Evolutionary conservation across 2,329 filamentous ascomycete genomes (phyloP).

Genomic region (Microdochium paspali): DNA sequence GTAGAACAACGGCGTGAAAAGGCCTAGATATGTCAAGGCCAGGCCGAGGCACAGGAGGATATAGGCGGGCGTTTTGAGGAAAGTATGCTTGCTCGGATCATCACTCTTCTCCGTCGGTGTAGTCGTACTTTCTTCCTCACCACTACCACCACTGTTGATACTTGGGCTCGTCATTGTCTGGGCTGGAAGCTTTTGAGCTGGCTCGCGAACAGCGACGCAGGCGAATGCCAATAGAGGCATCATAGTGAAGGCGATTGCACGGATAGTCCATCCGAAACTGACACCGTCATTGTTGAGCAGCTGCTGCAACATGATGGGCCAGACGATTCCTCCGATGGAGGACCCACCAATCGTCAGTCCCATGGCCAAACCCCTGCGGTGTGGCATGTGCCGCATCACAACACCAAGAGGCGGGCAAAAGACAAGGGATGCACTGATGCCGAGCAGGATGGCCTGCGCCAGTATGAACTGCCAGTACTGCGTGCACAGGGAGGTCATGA

Average conservation of each 20-base stretch:
- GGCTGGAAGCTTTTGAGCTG: neutral
- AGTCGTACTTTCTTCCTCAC: slow-evolving; percentile 1
- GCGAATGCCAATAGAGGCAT: slow-evolving; percentile 21
- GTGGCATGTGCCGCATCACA: slow-evolving; percentile 12
- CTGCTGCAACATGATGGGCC: slow-evolving; percentile 18
- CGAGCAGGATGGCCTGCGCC: slow-evolving; percentile 14
- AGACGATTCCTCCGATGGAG: slow-evolving; percentile 21
- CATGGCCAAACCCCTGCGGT: slow-evolving; percentile 11
- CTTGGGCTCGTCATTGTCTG: neutral
- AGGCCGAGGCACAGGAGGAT: slow-evolving; percentile 19
- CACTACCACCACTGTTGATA: no score
- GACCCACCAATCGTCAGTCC: slow-evolving; percentile 13
- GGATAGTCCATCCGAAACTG: slow-evolving; percentile 17
- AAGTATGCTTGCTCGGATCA: slow-evolving; percentile 2
- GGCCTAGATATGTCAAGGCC: slow-evolving; percentile 24
- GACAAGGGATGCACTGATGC: slow-evolving; percentile 10
- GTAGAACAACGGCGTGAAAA: slow-evolving; percentile 29
- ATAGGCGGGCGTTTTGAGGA: slow-evolving; percentile 12
- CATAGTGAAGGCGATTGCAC: slow-evolving; percentile 29
- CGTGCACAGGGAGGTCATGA: slow-evolving; percentile 17
- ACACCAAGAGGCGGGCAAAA: slow-evolving; percentile 12
- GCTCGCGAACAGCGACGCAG: slow-evolving; percentile 13
- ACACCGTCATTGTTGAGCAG: slow-evolving; percentile 14
- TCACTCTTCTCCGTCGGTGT: neutral
- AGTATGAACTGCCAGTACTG: slow-evolving; percentile 22